Evolutionary conservation across 495 filamentous ascomycete species (phyloP).

Genomic region (Lasiosphaeria ovina): DNA sequence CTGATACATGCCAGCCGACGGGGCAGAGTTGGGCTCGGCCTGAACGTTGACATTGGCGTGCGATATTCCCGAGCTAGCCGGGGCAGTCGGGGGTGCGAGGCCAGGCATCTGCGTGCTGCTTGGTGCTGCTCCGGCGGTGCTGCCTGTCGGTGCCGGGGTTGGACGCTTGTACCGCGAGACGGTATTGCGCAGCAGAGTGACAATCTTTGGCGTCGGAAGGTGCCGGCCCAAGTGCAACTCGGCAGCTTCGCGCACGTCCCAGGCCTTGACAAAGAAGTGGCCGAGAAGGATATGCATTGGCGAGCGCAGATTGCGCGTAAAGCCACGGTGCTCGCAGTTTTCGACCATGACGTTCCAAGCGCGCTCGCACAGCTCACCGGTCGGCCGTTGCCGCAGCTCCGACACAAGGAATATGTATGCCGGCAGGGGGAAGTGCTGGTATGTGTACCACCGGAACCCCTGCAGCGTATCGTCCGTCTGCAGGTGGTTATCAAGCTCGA

Average conservation of each 20-base stretch:
- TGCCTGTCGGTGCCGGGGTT: constrained; percentile 2
- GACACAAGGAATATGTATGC: constrained; percentile 53
- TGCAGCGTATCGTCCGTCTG: constrained; percentile 43
- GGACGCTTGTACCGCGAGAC: constrained; percentile 23
- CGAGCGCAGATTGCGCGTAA: constrained; percentile 42
- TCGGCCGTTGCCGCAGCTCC: constrained; percentile 47
- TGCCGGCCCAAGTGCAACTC: constrained; percentile 41
- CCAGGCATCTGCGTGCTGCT: constrained; percentile 1
- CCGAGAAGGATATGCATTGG: constrained; percentile 53
- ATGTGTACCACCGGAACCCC: constrained; percentile 52
- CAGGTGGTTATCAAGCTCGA: constrained; percentile 53
- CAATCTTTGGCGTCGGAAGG: constrained; percentile 40
- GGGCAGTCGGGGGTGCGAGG: neutral
- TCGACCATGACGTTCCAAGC: constrained; percentile 51
- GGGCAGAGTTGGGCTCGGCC: neutral
- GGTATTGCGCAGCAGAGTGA: constrained; percentile 39
- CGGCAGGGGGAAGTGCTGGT: constrained; percentile 52
- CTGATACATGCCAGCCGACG: constrained; percentile 17
- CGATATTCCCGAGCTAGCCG: too few relatives aligned
- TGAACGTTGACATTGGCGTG: neutral
- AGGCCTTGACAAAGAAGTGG: constrained; percentile 51
- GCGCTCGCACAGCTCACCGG: constrained; percentile 50
- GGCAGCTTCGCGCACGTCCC: constrained; percentile 49
- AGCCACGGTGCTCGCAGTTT: constrained; percentile 46
- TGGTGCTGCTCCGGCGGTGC: neutral